Percentiles rank a stretch among this genome's conserved stretches.
Evolutionary conservation across 306 rosid species (phyloP).

Genomic region (Rosa chinensis): DNA sequence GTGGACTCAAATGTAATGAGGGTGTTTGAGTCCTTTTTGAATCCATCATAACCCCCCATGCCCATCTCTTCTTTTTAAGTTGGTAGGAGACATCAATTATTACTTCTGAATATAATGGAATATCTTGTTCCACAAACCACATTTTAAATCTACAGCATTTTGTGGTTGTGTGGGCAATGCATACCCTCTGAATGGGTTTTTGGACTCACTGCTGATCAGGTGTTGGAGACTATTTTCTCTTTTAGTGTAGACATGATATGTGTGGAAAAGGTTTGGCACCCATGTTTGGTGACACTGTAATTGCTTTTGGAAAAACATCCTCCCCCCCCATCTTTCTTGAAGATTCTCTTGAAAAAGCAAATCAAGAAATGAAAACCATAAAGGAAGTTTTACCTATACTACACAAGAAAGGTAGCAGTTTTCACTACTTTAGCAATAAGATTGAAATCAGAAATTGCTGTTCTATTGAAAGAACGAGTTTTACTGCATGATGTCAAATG

Average conservation of each 20-base stretch:
- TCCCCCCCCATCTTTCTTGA: neutral
- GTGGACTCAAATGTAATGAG: slow-evolving; percentile 28
- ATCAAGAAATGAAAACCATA: neutral
- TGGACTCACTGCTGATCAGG: slow-evolving; percentile 6
- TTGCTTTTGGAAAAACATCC: neutral
- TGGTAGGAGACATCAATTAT: slow-evolving; percentile 48
- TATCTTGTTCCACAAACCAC: slow-evolving; percentile 24
- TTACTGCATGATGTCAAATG: neutral
- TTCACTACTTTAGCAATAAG: neutral
- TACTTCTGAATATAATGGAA: slow-evolving; percentile 18
- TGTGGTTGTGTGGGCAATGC: slow-evolving; percentile 14
- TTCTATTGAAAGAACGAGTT: neutral
- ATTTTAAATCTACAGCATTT: neutral
- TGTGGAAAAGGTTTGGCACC: neutral
- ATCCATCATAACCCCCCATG: slow-evolving; percentile 29
- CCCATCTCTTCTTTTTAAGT: slow-evolving; percentile 27
- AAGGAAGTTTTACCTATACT: neutral
- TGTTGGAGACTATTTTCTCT: slow-evolving; percentile 11
- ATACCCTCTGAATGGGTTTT: slow-evolving; percentile 8
- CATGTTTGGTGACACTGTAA: neutral
- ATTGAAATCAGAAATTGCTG: neutral
- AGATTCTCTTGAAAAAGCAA: slow-evolving; percentile 2
- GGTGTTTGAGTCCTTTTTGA: slow-evolving; percentile 27
- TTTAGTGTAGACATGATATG: slow-evolving; percentile 7
- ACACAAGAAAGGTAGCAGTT: neutral